These are phyloP conservation scores for Cylindrodendrum hubeiense DNA, from an alignment of 2,329 filamentous ascomycete species.

Conservation along the genomic window DNA sequence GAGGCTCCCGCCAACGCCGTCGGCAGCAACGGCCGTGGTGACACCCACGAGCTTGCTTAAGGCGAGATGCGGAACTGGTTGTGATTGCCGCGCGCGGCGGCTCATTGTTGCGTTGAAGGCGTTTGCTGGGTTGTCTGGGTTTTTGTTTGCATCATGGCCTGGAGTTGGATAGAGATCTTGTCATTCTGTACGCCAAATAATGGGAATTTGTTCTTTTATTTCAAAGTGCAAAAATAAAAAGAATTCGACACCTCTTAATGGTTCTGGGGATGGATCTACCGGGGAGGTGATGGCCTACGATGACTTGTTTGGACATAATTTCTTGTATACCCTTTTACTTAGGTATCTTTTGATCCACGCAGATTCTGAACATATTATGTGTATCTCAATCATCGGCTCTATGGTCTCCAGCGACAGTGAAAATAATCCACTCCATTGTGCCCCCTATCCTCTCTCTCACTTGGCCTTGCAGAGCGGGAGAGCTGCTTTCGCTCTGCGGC, in stretches of 20 bases:
- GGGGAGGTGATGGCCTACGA: constrained; percentile 6
- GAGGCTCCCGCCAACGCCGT: constrained; percentile 47
- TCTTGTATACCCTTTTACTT: constrained; percentile 13
- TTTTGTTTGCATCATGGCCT: constrained; percentile 28
- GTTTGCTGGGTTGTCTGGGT: constrained; percentile 26
- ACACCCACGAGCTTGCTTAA: constrained; percentile 57
- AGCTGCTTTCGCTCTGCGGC: background rate
- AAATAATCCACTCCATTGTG: background rate
- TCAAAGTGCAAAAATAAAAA: constrained; percentile 1
- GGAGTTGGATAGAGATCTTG: constrained; percentile 35
- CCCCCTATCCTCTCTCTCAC: background rate
- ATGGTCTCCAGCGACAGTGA: background rate
- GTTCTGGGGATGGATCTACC: background rate
- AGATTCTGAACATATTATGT: background rate
- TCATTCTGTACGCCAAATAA: constrained; percentile 19
- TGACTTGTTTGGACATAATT: constrained; percentile 3
- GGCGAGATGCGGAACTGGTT: background rate
- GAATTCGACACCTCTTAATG: constrained; percentile 4
- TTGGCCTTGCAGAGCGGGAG: background rate
- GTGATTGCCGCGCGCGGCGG: background rate
- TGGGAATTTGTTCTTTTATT: constrained; percentile 11
- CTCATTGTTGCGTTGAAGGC: constrained; percentile 12
- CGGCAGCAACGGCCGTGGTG: constrained; percentile 42
- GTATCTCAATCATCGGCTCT: background rate
- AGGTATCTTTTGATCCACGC: background rate